Evolutionary conservation across 441 rosid species (phyloP).

Genomic region (Erysimum pusillum): DNA sequence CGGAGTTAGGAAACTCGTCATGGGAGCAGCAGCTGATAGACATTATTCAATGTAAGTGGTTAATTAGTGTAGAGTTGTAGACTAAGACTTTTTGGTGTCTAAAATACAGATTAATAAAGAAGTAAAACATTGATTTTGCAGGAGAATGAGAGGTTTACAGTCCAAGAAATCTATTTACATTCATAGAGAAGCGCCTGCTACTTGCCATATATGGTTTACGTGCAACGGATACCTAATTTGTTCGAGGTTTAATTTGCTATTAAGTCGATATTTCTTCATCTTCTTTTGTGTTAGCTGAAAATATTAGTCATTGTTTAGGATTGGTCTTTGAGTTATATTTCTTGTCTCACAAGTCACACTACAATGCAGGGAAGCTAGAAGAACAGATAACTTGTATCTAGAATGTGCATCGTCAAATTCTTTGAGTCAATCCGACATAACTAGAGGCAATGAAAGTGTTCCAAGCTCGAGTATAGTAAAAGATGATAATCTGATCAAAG

Average conservation of each 20-base stretch:
- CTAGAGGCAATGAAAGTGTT: conserved; percentile 7
- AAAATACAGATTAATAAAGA: background rate
- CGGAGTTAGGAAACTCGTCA: conserved; percentile 75
- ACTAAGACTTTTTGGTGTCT: background rate
- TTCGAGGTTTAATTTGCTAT: conserved; percentile 61
- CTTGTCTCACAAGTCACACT: conserved; percentile 10
- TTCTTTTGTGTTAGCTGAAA: background rate
- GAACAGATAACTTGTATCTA: background rate
- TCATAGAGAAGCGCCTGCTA: conserved; percentile 59
- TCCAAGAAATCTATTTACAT: conserved; percentile 81
- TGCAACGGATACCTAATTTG: conserved; percentile 71
- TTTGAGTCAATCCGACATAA: conserved; percentile 10
- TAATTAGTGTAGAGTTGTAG: background rate
- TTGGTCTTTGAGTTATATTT: conserved; percentile 11
- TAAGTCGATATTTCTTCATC: conserved; percentile 12
- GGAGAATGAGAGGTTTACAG: conserved; percentile 67
- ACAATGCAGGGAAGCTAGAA: conserved; percentile 1
- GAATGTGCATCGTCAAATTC: conserved; percentile 27
- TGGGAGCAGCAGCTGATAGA: conserved; percentile 90
- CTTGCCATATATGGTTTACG: conserved; percentile 79
- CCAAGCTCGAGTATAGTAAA: conserved; percentile 22
- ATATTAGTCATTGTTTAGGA: background rate
- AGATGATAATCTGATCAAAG: conserved; percentile 52
- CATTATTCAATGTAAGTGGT: conserved; percentile 60
- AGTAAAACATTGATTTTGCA: conserved; percentile 47